phyloP scores from a whole-genome alignment of 2,329 filamentous ascomycete genomes.

The Tricladium varicosporioides region DNA sequence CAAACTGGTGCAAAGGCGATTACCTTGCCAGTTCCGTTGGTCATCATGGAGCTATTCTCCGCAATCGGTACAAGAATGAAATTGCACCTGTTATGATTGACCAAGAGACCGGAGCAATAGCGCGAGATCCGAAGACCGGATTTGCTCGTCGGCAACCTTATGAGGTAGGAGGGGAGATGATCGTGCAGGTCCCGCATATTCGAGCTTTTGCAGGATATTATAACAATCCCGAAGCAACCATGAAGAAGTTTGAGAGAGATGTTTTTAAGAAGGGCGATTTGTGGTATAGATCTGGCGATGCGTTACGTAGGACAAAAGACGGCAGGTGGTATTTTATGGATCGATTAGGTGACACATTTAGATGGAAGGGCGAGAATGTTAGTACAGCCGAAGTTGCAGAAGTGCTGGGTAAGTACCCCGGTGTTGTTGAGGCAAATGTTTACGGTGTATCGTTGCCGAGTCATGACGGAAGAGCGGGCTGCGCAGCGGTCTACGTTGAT shows the following conservation, averaged over 20 bases:
- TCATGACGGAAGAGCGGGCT: conserved; percentile 68
- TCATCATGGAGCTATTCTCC: conserved; percentile 64
- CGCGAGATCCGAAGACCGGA: conserved; percentile 64
- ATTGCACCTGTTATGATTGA: conserved; percentile 69
- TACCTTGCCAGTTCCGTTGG: conserved; percentile 65
- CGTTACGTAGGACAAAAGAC: conserved; percentile 58
- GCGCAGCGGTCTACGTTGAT: conserved; percentile 60
- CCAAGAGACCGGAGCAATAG: conserved; percentile 63
- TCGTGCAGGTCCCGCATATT: conserved; percentile 58
- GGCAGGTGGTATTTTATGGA: conserved; percentile 71
- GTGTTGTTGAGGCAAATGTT: conserved; percentile 64
- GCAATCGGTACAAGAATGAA: conserved; percentile 49
- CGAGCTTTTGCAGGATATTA: conserved; percentile 67
- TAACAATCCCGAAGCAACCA: conserved; percentile 63
- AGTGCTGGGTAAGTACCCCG: conserved; percentile 56
- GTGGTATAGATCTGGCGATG: conserved; percentile 68
- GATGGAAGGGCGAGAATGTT: conserved; percentile 72
- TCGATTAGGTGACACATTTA: conserved; percentile 69
- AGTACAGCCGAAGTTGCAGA: conserved; percentile 66
- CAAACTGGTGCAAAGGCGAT: conserved; percentile 59
- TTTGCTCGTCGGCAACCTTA: conserved; percentile 63
- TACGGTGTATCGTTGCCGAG: conserved; percentile 65
- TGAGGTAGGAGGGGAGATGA: conserved; percentile 71
- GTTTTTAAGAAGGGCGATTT: conserved; percentile 63
- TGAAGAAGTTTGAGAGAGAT: conserved; percentile 62